Base-by-base conservation (phyloP, 345 rosid species). In the Acer yangbiense region DNA sequence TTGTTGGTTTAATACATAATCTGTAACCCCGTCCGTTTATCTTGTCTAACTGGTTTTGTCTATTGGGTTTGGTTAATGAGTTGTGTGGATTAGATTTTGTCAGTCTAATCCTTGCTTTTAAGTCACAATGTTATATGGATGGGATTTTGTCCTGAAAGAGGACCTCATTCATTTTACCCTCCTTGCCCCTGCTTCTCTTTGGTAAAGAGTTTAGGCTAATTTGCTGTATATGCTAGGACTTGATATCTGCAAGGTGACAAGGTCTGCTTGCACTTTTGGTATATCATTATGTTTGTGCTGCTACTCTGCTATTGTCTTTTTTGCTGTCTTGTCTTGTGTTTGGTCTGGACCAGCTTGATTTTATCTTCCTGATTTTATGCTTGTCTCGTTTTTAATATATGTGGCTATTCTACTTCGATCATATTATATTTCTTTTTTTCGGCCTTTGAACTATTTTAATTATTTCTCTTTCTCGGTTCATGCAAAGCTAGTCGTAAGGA, bases 401-500 rank as follows among this genome's bases (percentile, higher is more conserved):
- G 21, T 48, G 43, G 6, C 25, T 66, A 17, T 35, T 32, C 50
- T 35, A 27, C n/a, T 72, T 54, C 32, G 18, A 63, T 21, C 23
- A 10, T 29, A 9, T 41, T 16, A 12, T 7, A 52, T 65, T 76
- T 69, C 68, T 70, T 43, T 35, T 44, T 69, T 25, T 32, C 72
- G 63, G 52, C 55, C 54, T 70, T 74, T n/a, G 21, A 63, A 72
- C 70, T 65, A 71, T 77, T 67, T 76, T 86, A 76, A 67, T 79
- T 81, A 60, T 81, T 78, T 78, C 72, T 85, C 55, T 85, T 87
- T 88, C 82, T 88, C 88, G 86, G 65, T 90, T 93, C 84, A 76
- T 87, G 95, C 92, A 91, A 93, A 91, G 80, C 89, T 88, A 96
- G 99, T 89, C 99, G 99, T 87, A 96, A 94, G 94, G 99, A 96